A percentile compares a stretch with the other conserved stretches of the same genome.
phyloP scores from a whole-genome alignment of 306 rosid species.

The Quercus agrifolia region DNA sequence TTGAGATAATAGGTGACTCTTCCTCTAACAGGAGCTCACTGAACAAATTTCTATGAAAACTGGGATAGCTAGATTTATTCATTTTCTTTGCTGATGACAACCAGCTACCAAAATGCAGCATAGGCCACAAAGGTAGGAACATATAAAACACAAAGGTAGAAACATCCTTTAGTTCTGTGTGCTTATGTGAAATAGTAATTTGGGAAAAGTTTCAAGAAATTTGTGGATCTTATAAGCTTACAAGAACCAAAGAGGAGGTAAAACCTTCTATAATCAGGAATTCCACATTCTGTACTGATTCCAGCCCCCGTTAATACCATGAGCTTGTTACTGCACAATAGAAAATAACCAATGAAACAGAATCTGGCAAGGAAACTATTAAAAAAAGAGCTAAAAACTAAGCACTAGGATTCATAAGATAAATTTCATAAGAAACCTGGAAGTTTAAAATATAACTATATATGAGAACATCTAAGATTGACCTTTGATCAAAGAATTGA shows the following conservation, averaged over 20 bases:
- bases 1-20: no score
- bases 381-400: background rate
- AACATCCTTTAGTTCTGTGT: background rate
- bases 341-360: conserved; percentile 6
- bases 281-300: conserved; percentile 93
- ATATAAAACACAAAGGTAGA: background rate
- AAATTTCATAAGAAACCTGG: background rate
- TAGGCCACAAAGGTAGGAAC: background rate
- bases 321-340: conserved; percentile 59
- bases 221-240: background rate
- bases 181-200: background rate
- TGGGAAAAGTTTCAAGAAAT: background rate
- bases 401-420: background rate
- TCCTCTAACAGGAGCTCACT: background rate
- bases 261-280: conserved; percentile 95
- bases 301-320: conserved; percentile 88
- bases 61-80: background rate
- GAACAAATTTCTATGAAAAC: background rate
- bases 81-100: background rate
- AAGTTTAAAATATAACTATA: background rate
- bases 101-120: background rate
- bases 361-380: conserved; percentile 11
- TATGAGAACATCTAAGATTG: background rate
- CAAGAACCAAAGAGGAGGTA: conserved; percentile 5
- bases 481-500: conserved; percentile 74